Base-by-base conservation (phyloP, 352 stramenopile genomes). In the Phytophthora parvispora region DNA sequence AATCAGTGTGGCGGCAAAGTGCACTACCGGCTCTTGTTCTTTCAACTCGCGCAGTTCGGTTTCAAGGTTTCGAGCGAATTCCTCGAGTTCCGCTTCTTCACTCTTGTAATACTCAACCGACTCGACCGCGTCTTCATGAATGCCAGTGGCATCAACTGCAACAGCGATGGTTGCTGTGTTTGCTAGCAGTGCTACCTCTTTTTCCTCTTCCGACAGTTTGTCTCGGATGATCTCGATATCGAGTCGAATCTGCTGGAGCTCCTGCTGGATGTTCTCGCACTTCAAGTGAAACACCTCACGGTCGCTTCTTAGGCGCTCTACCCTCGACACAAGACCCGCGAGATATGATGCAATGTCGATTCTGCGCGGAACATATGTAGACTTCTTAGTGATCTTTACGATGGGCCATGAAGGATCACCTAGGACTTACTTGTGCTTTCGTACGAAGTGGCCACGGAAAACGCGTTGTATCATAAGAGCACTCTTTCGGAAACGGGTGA, bases 391-490 rank as follows among this genome's bases (percentile, higher is more conserved):
- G n/a, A n/a, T n/a, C n/a, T n/a, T n/a, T n/a, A n/a, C n/a, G n/a
- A n/a, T n/a, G n/a, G n/a, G n/a, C n/a, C n/a, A n/a, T 24, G 29
- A 42, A 5, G 16, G 2, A 12, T 22, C 16, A 24, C 5, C 18
- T n/a, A 47, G 32, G 40, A 60, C 62, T 36, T 20, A 68, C 42
- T 55, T 63, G 32, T 78, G 62, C 32, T 84, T 78, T 5, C 74
- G 64, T 1, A 78, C 54, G 15, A 74, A 69, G 52, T 74, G 75
- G 24, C 81, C 80, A 16, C 82, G 80, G 32, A 82, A 86, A 6
- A 81, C 38, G 10, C 79, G 73, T 58, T 92, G 82, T 16, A 92
- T 80, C 6, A 64, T 56, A 18, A 75, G 36, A 9, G 80, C 73
- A 10, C 60, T 76, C 24, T 53, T 65, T 49, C 83, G 75, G 27